Evolutionary conservation across 768 basidiomycete genomes (phyloP), one percentile per base, ranked within the genome.

Genomic region (Tephrocybe sp.): DNA sequence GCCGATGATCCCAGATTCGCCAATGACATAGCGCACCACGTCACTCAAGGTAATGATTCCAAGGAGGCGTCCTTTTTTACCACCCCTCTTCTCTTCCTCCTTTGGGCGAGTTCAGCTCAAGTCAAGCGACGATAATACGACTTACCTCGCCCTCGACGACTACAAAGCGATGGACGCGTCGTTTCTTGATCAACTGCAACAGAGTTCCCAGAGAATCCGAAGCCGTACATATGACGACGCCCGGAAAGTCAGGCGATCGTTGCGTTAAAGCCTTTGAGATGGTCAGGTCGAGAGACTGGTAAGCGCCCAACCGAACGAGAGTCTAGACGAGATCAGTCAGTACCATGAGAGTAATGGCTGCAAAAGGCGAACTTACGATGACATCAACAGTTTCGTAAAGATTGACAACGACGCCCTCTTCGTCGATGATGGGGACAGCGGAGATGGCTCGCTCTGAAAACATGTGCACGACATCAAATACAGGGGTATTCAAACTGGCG

Each of bases 371-470:
- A 55, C 87, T 60, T 68, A 97, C 95, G 53, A 98, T 96, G 42
- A 99, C 96, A 74, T 99, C 97, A 19, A 99, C 97, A 5, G 97
- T 98, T 70, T 99, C 97, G 64, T 98, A 99, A 40, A 99, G 70
- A 64, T 99, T 95, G 56, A 98, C 79, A 34, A 99, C 97, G 45
- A 94, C 80, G 8, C 96, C 96, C 7, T 92, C 80, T 50, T 89
- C 83, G 60, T 99, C 92, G 25, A 98, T 79, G 63, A 99, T 98
- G 7, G 97, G 97, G 5, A 99, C 96, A 5, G 96, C 96, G 8
- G 92, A 94, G 58, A 99, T 97, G 22, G 94, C 87, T 35, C 88
- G 82, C 67, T 94, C 90, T 0, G 92, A 96, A 67, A 98, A 98
- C 88, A 96, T 93, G 63, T 99, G 97, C 2, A 98, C 97, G 52